Conservation (phyloP, 108 stramenopile species). For the Nitzschia sp. region DNA sequence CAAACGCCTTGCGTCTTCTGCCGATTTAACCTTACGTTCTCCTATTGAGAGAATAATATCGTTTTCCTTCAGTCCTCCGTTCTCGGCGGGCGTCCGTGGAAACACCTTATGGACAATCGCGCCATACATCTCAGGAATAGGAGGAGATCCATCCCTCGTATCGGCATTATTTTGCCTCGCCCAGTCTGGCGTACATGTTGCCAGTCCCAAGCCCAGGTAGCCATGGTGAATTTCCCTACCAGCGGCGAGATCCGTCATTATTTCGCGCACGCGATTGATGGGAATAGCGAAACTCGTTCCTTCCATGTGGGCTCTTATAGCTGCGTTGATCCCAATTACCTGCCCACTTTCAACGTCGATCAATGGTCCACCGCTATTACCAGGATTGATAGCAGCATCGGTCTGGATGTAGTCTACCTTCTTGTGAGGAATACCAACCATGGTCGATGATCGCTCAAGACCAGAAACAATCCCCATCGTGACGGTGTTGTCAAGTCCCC, state of each 20-base stretch:
- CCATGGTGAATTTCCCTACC: conserved; percentile 80
- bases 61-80: conserved; percentile 62
- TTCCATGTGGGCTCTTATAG: conserved; percentile 89
- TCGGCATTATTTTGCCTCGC: conserved; percentile 61
- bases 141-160: conserved; percentile 16
- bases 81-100: conserved; percentile 69
- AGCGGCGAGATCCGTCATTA: conserved; percentile 67
- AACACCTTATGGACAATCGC: conserved; percentile 80
- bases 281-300: conserved; percentile 91
- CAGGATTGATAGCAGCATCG: conserved; percentile 68
- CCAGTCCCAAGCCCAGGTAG: conserved; percentile 70
- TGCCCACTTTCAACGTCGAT: conserved; percentile 83
- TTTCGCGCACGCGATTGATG: conserved; percentile 76
- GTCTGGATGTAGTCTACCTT: conserved; percentile 92
- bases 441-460: conserved; percentile 73
- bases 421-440: conserved; percentile 87
- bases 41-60: conserved; percentile 82
- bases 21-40: conserved; percentile 50
- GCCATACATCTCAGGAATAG: conserved; percentile 69
- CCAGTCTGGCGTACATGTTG: conserved; percentile 70
- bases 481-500: conserved; percentile 89
- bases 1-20: conserved; percentile 73
- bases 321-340: conserved; percentile 90
- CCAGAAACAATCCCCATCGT: conserved; percentile 89
- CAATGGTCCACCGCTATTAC: conserved; percentile 72